Percentiles rank a stretch among this genome's conserved stretches.
Evolutionary conservation across 2,329 filamentous ascomycete species (phyloP).

Genomic region (Emmonsiellopsis sp.): DNA sequence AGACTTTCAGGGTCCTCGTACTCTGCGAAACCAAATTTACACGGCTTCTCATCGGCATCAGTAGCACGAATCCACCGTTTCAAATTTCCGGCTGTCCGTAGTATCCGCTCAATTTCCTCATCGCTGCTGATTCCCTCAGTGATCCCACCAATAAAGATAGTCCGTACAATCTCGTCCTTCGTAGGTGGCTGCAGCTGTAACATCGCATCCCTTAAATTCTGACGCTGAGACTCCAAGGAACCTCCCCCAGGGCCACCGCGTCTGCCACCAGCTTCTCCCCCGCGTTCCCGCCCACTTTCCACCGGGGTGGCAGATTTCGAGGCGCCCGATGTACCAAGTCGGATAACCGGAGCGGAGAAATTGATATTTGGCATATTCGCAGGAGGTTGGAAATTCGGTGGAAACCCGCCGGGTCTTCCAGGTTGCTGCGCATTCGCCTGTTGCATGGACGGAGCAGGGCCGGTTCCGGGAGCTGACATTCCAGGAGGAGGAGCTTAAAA

Average conservation of each 20-base stretch:
- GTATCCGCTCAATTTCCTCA: slow-evolving; percentile 66
- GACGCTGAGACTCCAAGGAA: slow-evolving; percentile 55
- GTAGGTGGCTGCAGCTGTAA: slow-evolving; percentile 71
- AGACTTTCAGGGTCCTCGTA: slow-evolving; percentile 88
- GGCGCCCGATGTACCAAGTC: slow-evolving; percentile 66
- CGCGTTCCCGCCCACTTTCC: slow-evolving; percentile 36
- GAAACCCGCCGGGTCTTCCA: slow-evolving; percentile 71
- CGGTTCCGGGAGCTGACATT: slow-evolving; percentile 70
- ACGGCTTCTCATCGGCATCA: slow-evolving; percentile 69
- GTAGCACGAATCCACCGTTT: slow-evolving; percentile 75
- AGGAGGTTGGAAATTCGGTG: slow-evolving; percentile 76
- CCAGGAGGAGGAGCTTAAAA: slow-evolving; percentile 62
- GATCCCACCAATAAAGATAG: slow-evolving; percentile 81
- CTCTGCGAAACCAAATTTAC: slow-evolving; percentile 89
- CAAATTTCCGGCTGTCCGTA: slow-evolving; percentile 67
- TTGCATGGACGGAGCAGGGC: slow-evolving; percentile 66
- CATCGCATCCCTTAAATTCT: slow-evolving; percentile 57
- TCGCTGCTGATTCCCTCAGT: slow-evolving; percentile 70
- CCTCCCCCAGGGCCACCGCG: slow-evolving; percentile 52
- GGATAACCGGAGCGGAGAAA: slow-evolving; percentile 93
- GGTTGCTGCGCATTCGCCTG: slow-evolving; percentile 64
- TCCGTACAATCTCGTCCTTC: slow-evolving; percentile 81
- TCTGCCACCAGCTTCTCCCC: slow-evolving; percentile 35
- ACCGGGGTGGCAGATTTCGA: slow-evolving; percentile 46
- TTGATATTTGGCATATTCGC: slow-evolving; percentile 95